Conservation (phyloP, 1,139 yeast species). For the Wickerhamiella pararugosa region DNA sequence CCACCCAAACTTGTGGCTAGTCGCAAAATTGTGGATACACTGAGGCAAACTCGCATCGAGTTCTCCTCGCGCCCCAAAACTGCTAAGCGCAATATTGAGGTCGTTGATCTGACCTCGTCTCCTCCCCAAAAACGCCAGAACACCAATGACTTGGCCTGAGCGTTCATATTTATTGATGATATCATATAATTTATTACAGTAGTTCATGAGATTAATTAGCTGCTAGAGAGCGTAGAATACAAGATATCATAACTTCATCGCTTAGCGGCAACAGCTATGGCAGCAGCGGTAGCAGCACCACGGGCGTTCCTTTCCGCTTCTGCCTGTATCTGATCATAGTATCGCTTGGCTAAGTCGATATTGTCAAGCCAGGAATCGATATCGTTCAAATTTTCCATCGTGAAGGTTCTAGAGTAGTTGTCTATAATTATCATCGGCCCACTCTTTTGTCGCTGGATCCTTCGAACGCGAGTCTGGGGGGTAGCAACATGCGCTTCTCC, state of each 20-base stretch:
- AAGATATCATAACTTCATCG: not conserved
- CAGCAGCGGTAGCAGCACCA: conserved; percentile 27
- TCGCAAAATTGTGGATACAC: no score
- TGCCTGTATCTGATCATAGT: conserved; percentile 19
- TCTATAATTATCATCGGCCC: conserved; percentile 21
- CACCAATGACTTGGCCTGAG: no score
- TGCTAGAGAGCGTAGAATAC: not conserved
- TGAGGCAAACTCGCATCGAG: no score
- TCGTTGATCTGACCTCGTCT: no score
- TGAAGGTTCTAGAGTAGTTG: conserved; percentile 22
- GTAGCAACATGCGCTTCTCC: conserved; percentile 22
- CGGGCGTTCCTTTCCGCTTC: conserved; percentile 19
- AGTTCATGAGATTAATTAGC: not conserved
- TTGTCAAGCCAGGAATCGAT: conserved; percentile 23
- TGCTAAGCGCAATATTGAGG: no score
- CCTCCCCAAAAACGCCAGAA: no score
- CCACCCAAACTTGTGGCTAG: no score
- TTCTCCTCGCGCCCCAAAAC: no score
- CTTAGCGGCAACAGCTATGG: conserved; percentile 16
- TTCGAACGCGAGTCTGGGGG: conserved; percentile 22
- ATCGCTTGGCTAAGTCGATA: conserved; percentile 19
- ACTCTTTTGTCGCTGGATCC: conserved; percentile 22
- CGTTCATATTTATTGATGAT: no score
- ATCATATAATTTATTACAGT: no score
- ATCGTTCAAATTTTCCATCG: conserved; percentile 25